Conservation (phyloP, 2,329 filamentous ascomycete species). For the Bipolaris cookei region DNA sequence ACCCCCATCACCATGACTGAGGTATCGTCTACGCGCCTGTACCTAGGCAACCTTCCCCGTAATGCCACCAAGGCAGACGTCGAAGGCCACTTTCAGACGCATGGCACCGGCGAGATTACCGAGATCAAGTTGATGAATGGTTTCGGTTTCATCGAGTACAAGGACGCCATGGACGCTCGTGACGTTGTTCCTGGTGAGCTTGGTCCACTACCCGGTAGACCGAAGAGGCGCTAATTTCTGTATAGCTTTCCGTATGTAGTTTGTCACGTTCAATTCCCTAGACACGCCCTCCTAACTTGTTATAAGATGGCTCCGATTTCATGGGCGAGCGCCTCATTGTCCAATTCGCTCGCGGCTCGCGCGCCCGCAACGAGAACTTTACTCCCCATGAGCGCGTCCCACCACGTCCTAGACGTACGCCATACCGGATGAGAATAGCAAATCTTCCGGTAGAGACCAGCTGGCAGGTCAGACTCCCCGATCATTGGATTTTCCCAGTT, state of each 20-base stretch:
- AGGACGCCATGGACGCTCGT: conserved; percentile 96
- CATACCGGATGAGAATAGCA: conserved; percentile 96
- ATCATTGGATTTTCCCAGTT: conserved; percentile 52
- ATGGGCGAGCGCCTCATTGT: conserved; percentile 98
- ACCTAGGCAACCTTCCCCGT: conserved; percentile 96
- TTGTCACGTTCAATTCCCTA: not conserved
- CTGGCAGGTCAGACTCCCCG: conserved; percentile 96
- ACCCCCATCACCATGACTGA: conserved; percentile 67
- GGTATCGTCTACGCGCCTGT: conserved; percentile 93
- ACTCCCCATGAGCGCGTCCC: conserved; percentile 68
- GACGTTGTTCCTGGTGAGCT: conserved; percentile 94
- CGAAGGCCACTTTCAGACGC: conserved; percentile 91
- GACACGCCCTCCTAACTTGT: conserved; percentile 25
- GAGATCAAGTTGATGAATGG: conserved; percentile 99
- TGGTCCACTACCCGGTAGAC: conserved; percentile 10
- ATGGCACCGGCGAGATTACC: conserved; percentile 96
- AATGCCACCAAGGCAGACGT: conserved; percentile 97
- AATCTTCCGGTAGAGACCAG: conserved; percentile 97
- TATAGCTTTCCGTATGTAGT: conserved; percentile 63
- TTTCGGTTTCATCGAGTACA: conserved; percentile 99
- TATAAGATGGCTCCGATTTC: conserved; percentile 90
- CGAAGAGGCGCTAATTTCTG: conserved; percentile 31
- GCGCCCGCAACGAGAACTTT: conserved; percentile 67
- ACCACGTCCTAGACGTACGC: conserved; percentile 88
- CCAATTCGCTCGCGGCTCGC: conserved; percentile 93